A percentile compares a stretch with the other conserved stretches of the same genome.
Evolutionary conservation across 768 basidiomycete species (phyloP).

Genomic region (Amanita polypyramis): DNA sequence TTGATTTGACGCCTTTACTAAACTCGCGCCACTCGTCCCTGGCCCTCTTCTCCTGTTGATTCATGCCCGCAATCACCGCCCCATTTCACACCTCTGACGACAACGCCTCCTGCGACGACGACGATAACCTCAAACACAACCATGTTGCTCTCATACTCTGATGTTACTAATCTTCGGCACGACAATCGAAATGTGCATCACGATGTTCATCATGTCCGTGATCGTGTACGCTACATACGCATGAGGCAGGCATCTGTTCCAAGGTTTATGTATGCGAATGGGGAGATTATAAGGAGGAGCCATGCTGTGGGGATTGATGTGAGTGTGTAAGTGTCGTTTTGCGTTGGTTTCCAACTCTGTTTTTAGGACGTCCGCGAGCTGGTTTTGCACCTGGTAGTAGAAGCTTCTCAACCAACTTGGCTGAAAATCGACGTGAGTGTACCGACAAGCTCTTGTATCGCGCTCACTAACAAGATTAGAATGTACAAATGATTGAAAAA

Average conservation of each 20-base stretch:
- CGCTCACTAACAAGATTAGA: slow-evolving; percentile 31
- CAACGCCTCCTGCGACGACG: neutral
- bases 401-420: slow-evolving; percentile 82
- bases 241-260: slow-evolving; percentile 42
- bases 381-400: slow-evolving; percentile 69
- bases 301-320: slow-evolving; percentile 79
- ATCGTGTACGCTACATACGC: neutral
- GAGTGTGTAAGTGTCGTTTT: slow-evolving; percentile 17
- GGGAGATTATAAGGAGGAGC: slow-evolving; percentile 62
- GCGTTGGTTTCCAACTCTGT: neutral
- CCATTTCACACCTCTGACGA: neutral
- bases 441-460: neutral
- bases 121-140: neutral
- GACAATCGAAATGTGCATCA: neutral
- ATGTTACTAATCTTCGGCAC: neutral
- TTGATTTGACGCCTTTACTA: slow-evolving; percentile 1
- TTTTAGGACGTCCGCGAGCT: slow-evolving; percentile 81
- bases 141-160: slow-evolving; percentile 6
- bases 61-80: neutral
- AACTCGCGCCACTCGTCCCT: slow-evolving; percentile 6
- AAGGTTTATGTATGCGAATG: slow-evolving; percentile 71
- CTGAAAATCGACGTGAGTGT: slow-evolving; percentile 64
- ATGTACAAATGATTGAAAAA: slow-evolving; percentile 62
- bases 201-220: neutral
- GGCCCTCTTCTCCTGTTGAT: slow-evolving; percentile 6